These are phyloP conservation scores for Arabidopsis suecica DNA, from an alignment of 345 rosid species.

Conservation along the genomic window DNA sequence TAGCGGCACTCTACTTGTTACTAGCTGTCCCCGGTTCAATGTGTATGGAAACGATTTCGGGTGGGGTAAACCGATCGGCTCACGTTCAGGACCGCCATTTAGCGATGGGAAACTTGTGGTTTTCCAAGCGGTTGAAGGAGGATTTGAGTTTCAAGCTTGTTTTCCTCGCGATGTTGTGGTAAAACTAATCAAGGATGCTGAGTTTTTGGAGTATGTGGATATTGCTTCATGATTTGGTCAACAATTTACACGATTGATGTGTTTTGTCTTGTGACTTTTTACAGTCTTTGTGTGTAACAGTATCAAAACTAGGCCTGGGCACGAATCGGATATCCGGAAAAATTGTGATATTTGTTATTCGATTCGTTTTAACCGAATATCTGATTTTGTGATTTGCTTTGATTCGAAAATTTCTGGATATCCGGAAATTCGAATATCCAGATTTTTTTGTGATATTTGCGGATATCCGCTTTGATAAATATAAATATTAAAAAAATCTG, in stretches of 20 bases:
- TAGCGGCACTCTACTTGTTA: not conserved
- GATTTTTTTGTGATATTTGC: too few species aligned
- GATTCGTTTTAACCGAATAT: too few species aligned
- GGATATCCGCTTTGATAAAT: too few species aligned
- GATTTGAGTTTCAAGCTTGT: constrained; percentile 44
- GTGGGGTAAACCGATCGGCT: constrained; percentile 50
- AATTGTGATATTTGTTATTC: too few species aligned
- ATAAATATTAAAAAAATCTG: too few species aligned
- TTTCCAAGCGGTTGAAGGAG: constrained; percentile 49
- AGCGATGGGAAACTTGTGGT: constrained; percentile 38
- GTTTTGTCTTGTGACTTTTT: not conserved
- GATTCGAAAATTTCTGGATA: too few species aligned
- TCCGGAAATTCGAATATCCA: too few species aligned
- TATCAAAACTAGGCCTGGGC: not conserved
- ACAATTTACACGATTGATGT: not conserved
- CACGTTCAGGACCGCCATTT: constrained; percentile 27
- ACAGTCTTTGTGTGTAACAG: not conserved
- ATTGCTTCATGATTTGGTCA: constrained; percentile 19
- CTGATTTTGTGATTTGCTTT: too few species aligned
- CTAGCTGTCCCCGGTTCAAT: constrained; percentile 48
- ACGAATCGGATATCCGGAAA: too few species aligned
- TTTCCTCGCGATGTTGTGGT: not conserved
- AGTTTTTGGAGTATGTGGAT: constrained; percentile 33
- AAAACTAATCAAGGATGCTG: constrained; percentile 21
- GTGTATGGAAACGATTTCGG: constrained; percentile 52